A percentile compares a stretch with the other conserved stretches of the same genome.
Evolutionary conservation across 2,329 filamentous ascomycete species (phyloP).

Genomic region (Monilinia aucupariae): DNA sequence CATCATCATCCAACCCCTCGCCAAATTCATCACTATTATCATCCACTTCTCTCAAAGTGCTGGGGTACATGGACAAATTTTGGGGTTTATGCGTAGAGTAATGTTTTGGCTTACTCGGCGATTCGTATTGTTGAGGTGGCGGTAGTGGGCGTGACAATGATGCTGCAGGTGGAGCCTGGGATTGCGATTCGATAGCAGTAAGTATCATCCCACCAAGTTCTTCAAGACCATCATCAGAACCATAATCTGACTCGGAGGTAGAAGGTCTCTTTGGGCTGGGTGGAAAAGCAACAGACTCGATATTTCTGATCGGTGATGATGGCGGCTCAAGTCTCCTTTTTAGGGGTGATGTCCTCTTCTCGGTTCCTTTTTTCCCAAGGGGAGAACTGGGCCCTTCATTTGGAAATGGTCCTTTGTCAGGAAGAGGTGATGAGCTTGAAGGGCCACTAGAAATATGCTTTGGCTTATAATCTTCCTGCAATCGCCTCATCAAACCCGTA

Average conservation of each 20-base stretch:
- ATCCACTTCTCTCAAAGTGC: background rate
- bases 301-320: background rate
- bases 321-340: conserved; percentile 3
- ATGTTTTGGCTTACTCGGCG: background rate
- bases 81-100: background rate
- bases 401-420: conserved; percentile 1
- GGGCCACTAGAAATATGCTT: conserved; percentile 30
- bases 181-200: conserved; percentile 14
- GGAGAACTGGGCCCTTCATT: conserved; percentile 7
- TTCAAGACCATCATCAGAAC: conserved; percentile 15
- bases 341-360: conserved; percentile 4
- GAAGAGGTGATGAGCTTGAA: conserved; percentile 38
- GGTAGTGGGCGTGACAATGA: background rate
- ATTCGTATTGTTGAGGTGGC: background rate
- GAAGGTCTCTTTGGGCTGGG: conserved; percentile 1
- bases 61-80: background rate
- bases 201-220: conserved; percentile 16
- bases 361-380: background rate
- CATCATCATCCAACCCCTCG: conserved; percentile 49
- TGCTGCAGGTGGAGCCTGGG: background rate
- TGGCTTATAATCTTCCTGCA: conserved; percentile 45
- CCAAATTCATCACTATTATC: conserved; percentile 32
- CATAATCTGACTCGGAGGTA: conserved; percentile 14
- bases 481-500: conserved; percentile 60
- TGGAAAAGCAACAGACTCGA: background rate